Conservation (phyloP, 1,139 yeast species). For the Scheffersomyces titani region DNA sequence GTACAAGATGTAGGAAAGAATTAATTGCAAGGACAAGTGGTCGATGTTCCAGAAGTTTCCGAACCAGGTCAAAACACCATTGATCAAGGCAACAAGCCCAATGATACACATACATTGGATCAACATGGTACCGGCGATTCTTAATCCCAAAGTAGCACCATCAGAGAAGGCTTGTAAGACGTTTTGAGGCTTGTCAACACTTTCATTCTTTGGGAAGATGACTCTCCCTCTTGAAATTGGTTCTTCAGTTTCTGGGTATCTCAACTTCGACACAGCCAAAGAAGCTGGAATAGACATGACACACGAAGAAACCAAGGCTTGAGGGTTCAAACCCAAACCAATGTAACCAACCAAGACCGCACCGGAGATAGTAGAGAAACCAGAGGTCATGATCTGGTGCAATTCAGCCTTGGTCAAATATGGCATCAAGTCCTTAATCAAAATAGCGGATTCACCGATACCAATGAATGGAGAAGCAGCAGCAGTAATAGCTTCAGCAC, state of each 20-base stretch:
- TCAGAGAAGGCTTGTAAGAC: conserved; percentile 66
- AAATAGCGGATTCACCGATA: conserved; percentile 67
- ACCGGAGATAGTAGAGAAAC: conserved; percentile 69
- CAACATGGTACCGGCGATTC: conserved; percentile 61
- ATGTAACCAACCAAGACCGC: conserved; percentile 67
- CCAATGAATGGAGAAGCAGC: conserved; percentile 74
- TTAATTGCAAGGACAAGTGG: conserved; percentile 55
- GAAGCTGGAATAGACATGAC: conserved; percentile 75
- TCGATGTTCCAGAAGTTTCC: conserved; percentile 64
- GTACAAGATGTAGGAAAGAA: conserved; percentile 58
- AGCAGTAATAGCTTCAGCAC: conserved; percentile 70
- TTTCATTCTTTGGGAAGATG: conserved; percentile 40
- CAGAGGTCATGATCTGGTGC: conserved; percentile 67
- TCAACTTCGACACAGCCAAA: conserved; percentile 61
- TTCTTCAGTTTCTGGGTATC: conserved; percentile 63
- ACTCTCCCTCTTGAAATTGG: conserved; percentile 55
- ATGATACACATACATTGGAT: conserved; percentile 66
- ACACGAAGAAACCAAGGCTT: conserved; percentile 66
- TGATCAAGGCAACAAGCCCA: conserved; percentile 58
- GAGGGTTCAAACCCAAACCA: conserved; percentile 64
- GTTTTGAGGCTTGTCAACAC: conserved; percentile 39
- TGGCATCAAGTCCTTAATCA: conserved; percentile 63
- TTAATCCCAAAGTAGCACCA: conserved; percentile 64
- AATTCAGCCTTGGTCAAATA: conserved; percentile 63
- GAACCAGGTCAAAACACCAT: conserved; percentile 64